Evolutionary conservation across 192 early-diverging fungal species (phyloP).

Genomic region (Phlyctochytrium bullatum): DNA sequence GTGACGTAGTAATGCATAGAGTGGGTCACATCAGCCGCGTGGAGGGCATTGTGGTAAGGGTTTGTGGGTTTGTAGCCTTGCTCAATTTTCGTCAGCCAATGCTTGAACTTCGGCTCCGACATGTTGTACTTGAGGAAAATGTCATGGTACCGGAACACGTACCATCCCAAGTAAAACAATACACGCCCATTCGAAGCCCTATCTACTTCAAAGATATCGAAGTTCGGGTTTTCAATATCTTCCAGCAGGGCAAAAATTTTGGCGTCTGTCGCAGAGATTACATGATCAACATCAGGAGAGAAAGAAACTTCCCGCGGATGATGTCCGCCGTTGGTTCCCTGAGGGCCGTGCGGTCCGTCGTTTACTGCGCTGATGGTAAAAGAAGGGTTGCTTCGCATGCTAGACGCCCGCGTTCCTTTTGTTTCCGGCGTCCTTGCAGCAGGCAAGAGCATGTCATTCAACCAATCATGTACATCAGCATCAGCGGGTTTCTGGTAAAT

Average conservation of each 20-base stretch:
- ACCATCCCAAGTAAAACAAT: constrained; percentile 31
- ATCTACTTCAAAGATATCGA: constrained; percentile 29
- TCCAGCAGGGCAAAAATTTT: constrained; percentile 16
- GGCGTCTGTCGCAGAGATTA: constrained; percentile 9
- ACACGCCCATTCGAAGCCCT: constrained; percentile 20
- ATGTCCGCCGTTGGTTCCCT: not conserved
- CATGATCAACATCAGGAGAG: not conserved
- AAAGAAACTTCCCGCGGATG: constrained; percentile 9
- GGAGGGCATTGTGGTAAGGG: constrained; percentile 93
- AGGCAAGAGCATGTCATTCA: constrained; percentile 36
- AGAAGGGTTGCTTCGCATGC: constrained; percentile 5
- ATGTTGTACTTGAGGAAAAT: constrained; percentile 28
- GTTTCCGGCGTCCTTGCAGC: constrained; percentile 2
- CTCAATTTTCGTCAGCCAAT: constrained; percentile 34
- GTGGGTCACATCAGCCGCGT: constrained; percentile 94
- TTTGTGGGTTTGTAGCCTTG: constrained; percentile 51
- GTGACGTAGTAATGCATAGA: constrained; percentile 73
- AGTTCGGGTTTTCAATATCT: constrained; percentile 22
- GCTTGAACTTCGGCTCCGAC: constrained; percentile 18
- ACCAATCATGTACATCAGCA: constrained; percentile 43
- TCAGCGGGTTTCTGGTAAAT: constrained; percentile 34
- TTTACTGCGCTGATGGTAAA: not conserved
- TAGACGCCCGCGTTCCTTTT: not conserved
- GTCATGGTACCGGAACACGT: constrained; percentile 30
- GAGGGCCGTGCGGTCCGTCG: not conserved